A percentile compares a stretch with the other conserved stretches of the same genome.
These are phyloP conservation scores for Plectosphaerella sp. DNA, from an alignment of 2,329 filamentous ascomycete species.

Conservation along the genomic window DNA sequence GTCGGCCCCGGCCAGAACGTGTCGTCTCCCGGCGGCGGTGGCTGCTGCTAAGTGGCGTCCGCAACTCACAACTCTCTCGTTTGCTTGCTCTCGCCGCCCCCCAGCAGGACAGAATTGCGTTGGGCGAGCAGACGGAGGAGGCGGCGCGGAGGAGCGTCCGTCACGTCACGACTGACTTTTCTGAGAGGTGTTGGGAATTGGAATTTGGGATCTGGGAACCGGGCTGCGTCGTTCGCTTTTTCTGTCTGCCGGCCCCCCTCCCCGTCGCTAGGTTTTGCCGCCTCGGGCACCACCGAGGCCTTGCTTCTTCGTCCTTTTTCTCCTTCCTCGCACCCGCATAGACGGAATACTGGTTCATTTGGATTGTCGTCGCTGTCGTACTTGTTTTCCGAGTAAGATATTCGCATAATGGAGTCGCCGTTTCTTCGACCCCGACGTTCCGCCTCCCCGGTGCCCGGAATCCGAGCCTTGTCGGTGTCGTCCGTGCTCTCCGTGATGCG, in stretches of 20 bases:
- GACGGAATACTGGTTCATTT: conserved; percentile 1
- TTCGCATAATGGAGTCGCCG: not conserved
- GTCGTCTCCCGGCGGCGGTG: conserved; percentile 76
- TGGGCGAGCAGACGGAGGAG: not conserved
- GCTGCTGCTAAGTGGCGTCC: conserved; percentile 72
- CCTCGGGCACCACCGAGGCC: too few species aligned
- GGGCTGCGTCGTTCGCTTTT: conserved; percentile 11
- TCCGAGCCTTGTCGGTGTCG: not conserved
- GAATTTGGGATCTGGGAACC: conserved; percentile 5
- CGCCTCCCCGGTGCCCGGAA: not conserved
- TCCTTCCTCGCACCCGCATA: not conserved
- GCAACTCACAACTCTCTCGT: conserved; percentile 1
- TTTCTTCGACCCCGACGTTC: not conserved
- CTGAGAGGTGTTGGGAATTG: conserved; percentile 11
- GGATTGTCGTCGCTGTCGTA: not conserved
- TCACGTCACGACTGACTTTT: conserved; percentile 6
- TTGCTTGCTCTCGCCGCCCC: not conserved
- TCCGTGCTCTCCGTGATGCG: too few species aligned
- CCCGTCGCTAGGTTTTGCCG: conserved; percentile 1
- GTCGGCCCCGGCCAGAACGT: conserved; percentile 94
- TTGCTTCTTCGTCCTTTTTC: conserved; percentile 1
- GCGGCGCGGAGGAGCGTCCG: not conserved
- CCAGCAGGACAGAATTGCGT: not conserved
- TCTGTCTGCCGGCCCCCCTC: conserved; percentile 1
- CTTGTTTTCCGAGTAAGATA: not conserved